These are phyloP conservation scores for Apophysomyces trapeziformis DNA, from an alignment of 371 early-diverging fungal genomes.

Conservation along the genomic window DNA sequence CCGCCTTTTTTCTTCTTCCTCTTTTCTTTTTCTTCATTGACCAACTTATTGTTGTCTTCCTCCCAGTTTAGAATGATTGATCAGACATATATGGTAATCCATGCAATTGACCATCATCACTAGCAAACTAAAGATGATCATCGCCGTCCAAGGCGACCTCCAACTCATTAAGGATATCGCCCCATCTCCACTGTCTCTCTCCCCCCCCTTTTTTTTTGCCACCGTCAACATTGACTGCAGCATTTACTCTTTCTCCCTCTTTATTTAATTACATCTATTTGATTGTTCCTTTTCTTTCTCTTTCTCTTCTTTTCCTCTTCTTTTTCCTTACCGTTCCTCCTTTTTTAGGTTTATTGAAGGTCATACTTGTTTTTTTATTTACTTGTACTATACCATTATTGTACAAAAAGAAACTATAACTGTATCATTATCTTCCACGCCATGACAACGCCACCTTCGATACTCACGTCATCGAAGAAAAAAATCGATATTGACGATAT, in stretches of 20 bases:
- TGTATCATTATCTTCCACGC: not conserved
- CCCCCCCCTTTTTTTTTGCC: not conserved
- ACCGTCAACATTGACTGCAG: not conserved
- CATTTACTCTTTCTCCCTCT: not conserved
- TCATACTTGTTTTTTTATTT: not conserved
- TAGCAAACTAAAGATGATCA: slow-evolving; percentile 3
- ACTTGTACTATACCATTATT: slow-evolving; percentile 1
- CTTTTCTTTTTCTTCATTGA: not conserved
- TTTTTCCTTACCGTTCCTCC: not conserved
- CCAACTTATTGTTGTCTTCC: not conserved
- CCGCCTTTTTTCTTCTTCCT: slow-evolving; percentile 7
- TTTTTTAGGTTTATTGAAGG: not conserved
- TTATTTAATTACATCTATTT: not conserved
- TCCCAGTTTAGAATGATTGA: slow-evolving; percentile 6
- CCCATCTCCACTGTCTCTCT: not conserved
- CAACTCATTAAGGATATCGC: slow-evolving; percentile 3
- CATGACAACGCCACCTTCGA: not conserved
- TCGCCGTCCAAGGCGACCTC: not conserved
- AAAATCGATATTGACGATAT: slow-evolving; percentile 1
- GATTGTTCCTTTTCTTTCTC: not conserved
- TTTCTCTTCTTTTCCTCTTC: not conserved
- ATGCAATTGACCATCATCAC: slow-evolving; percentile 9
- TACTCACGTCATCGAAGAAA: not conserved
- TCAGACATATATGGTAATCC: not conserved
- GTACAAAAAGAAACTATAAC: not conserved